Evolutionary conservation across 192 early-diverging fungal genomes (phyloP), one percentile per base, ranked within the genome.

Genomic region (Lunasporangiospora selenospora): DNA sequence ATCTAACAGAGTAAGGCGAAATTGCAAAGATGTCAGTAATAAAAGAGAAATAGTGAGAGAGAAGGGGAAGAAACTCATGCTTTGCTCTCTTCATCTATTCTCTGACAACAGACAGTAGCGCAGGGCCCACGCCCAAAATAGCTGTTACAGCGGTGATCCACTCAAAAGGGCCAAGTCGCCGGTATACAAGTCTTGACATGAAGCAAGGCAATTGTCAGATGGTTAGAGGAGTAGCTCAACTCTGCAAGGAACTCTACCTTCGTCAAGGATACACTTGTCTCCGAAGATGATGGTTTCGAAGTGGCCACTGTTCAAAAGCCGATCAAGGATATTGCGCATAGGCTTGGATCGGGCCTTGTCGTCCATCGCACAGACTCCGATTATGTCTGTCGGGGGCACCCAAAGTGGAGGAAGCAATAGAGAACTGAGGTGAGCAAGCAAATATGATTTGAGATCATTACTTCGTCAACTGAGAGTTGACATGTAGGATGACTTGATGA

Each of bases 241-340:
- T n/a, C n/a, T n/a, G n/a, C n/a, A n/a, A n/a, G n/a, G n/a, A n/a
- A n/a, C n/a, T n/a, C 38, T 62, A 90, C 89, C 86, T 85, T 98
- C 95, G 71, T 96, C 92, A 4, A 96, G 78, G 56, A 98, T 95
- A 3, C 93, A 90, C 77, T 98, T 95, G 76, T 98, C 94, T 16
- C 94, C 94, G 78, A 96, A 96, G 51, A 95, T 89, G 32, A 95
- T 79, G n/a, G 89, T 87, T 36, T 90, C 84, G 65, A 94, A 94
- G 36, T 88, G 82, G 3, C 85, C 89, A 32, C 73, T 79, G 6
- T 65, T 78, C 16, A 89, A 42, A 47, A 92, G 67, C 8, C 85
- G 81, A 66, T 89, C 83, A 33, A 98, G 78, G 44, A 98, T 94
- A 71, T 91, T 94, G 43, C 92, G 77, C 96, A 98, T 98, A 18